Percentiles rank a stretch among this genome's conserved stretches.
phyloP scores from a whole-genome alignment of 805 yeast genomes.

The Lipomyces chichibuensis region DNA sequence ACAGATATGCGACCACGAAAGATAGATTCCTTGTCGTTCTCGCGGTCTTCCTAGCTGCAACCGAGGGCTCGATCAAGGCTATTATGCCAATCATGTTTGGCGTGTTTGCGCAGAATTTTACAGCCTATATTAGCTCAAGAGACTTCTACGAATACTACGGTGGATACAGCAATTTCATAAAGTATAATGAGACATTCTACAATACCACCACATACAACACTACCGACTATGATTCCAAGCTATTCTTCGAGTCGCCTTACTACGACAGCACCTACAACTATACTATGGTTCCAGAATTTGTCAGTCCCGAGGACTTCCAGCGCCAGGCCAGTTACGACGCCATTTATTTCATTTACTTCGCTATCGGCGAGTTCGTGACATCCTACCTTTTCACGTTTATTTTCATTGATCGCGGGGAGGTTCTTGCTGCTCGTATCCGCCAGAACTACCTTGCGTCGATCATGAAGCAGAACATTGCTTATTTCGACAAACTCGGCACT shows the following conservation, averaged over 20 bases:
- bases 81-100: constrained; percentile 45
- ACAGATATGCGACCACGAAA: constrained; percentile 43
- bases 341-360: constrained; percentile 48
- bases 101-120: constrained; percentile 46
- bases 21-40: constrained; percentile 40
- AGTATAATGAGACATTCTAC: constrained; percentile 8
- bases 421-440: constrained; percentile 48
- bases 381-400: constrained; percentile 44
- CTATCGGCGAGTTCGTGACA: constrained; percentile 41
- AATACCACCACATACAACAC: constrained; percentile 18
- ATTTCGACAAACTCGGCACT: constrained; percentile 49
- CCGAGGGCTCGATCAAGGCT: constrained; percentile 48
- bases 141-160: constrained; percentile 20
- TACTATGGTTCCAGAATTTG: constrained; percentile 18
- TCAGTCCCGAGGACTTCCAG: constrained; percentile 43
- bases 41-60: constrained; percentile 43
- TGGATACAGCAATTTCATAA: neutral
- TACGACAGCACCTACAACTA: neutral
- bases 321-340: constrained; percentile 38
- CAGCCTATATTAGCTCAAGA: constrained; percentile 36
- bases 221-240: constrained; percentile 3
- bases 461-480: constrained; percentile 49
- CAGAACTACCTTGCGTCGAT: constrained; percentile 45
- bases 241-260: constrained; percentile 1
- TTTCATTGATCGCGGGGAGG: constrained; percentile 49